Conservation (phyloP, 352 stramenopile species). For the Aphanomyces stellatus region DNA sequence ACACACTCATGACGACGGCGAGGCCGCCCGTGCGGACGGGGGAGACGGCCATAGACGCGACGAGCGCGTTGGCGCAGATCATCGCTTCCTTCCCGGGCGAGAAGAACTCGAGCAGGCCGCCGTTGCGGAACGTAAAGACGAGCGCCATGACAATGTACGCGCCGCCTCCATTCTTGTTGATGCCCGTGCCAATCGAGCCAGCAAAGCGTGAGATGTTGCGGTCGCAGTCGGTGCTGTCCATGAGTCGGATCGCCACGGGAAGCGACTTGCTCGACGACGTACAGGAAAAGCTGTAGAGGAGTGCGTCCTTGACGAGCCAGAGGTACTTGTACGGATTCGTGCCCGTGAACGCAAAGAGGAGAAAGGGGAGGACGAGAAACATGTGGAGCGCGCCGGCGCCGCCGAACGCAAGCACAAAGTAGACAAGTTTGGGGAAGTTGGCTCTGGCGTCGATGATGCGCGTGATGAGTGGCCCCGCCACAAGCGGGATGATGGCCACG, state of each 20-base stretch:
- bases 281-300: not conserved
- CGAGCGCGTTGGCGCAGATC: not conserved
- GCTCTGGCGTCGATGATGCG: not conserved
- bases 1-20: not conserved
- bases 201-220: not conserved
- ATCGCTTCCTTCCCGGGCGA: not conserved
- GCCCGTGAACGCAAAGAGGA: not conserved
- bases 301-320: not conserved
- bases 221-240: not conserved
- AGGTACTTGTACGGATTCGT: constrained; percentile 1
- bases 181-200: not conserved
- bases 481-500: not conserved
- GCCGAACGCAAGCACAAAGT: not conserved
- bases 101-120: not conserved
- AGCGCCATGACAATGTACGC: not conserved
- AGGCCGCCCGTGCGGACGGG: not conserved
- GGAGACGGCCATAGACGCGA: not conserved
- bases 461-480: not conserved
- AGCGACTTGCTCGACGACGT: not conserved
- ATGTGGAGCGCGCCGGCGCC: not conserved
- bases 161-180: constrained; percentile 10
- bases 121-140: not conserved
- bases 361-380: not conserved
- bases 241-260: not conserved
- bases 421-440: not conserved